Evolutionary conservation across 176 grass and related monocot species (phyloP).

Genomic region (Aechmea fasciata): DNA sequence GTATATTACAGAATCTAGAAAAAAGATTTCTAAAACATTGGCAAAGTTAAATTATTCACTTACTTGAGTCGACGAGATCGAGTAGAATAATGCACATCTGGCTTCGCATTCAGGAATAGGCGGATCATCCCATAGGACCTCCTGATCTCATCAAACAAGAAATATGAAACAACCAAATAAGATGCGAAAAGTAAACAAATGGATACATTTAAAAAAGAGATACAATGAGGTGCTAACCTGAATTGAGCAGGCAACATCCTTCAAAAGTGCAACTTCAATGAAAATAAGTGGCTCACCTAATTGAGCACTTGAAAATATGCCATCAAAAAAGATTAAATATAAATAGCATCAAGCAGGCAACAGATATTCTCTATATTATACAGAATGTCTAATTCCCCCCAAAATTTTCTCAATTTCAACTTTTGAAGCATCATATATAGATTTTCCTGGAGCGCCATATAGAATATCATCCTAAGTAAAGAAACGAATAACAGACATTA

Average conservation of each 20-base stretch:
- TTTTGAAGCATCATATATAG: neutral
- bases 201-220: neutral
- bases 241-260: conserved; percentile 82
- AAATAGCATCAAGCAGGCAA: neutral
- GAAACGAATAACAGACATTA: neutral
- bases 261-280: conserved; percentile 86
- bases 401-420: neutral
- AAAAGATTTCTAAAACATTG: neutral
- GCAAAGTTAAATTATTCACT: conserved; percentile 1
- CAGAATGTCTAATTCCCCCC: neutral
- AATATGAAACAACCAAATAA: neutral
- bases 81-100: conserved; percentile 88
- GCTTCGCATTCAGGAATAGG: conserved; percentile 79
- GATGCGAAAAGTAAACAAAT: neutral
- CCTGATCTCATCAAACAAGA: conserved; percentile 33
- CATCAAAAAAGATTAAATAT: neutral
- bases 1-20: neutral
- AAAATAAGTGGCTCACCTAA: conserved; percentile 93
- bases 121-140: conserved; percentile 86
- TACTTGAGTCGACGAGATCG: conserved; percentile 97
- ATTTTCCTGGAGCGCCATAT: no score
- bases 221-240: conserved; percentile 36
- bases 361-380: neutral
- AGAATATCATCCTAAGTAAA: neutral
- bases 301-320: neutral